Evolutionary conservation across 371 early-diverging fungal genomes (phyloP).

Genomic region (Encephalitozoon intestinalis): DNA sequence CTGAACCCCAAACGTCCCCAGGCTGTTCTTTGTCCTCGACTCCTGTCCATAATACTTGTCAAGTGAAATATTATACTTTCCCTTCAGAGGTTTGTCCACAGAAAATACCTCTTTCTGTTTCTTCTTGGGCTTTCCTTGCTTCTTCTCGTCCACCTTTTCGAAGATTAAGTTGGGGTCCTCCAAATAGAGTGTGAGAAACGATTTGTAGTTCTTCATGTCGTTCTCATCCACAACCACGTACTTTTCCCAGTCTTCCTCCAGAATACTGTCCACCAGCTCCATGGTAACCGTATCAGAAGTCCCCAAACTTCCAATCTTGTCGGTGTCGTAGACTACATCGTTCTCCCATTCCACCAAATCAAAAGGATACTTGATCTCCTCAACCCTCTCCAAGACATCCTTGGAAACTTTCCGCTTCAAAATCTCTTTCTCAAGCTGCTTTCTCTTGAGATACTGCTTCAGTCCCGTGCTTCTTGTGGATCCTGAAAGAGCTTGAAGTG

Average conservation of each 20-base stretch:
- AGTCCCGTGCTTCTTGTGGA: conserved; percentile 22
- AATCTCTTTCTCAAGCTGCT: conserved; percentile 49
- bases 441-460: conserved; percentile 41
- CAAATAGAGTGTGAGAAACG: conserved; percentile 48
- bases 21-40: conserved; percentile 65
- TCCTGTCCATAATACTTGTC: conserved; percentile 78
- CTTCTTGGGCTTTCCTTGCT: conserved; percentile 37
- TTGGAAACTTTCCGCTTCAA: conserved; percentile 5
- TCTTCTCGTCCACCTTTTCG: conserved; percentile 59
- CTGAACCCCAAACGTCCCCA: conserved; percentile 73
- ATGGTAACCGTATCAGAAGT: not conserved
- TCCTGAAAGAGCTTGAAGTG: conserved; percentile 33
- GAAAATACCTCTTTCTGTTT: conserved; percentile 45
- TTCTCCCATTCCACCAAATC: conserved; percentile 60
- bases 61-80: conserved; percentile 79
- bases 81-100: conserved; percentile 62
- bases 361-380: conserved; percentile 44
- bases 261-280: conserved; percentile 55
- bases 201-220: conserved; percentile 11
- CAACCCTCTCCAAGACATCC: not conserved
- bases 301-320: not conserved
- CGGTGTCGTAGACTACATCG: conserved; percentile 33
- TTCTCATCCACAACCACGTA: conserved; percentile 57
- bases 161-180: conserved; percentile 62
- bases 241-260: conserved; percentile 59